Conservation (phyloP, 2,329 filamentous ascomycete genomes). For the Acephala macrosclerotiorum region DNA sequence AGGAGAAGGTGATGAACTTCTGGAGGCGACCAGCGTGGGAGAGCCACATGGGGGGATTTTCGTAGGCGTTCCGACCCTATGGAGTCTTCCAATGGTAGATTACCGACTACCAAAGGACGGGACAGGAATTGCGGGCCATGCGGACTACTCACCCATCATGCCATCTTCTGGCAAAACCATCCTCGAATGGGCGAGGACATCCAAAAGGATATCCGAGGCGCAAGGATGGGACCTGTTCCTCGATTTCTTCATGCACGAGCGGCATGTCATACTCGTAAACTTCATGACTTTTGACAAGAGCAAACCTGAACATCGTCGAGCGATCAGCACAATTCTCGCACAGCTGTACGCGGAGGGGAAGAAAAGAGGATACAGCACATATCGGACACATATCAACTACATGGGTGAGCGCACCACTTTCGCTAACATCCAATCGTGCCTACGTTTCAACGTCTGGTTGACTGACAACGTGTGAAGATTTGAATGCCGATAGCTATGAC, state of each 20-base stretch:
- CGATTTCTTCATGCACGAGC: slow-evolving; percentile 57
- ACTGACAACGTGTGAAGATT: slow-evolving; percentile 7
- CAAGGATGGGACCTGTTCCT: slow-evolving; percentile 53
- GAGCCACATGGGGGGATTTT: slow-evolving; percentile 21
- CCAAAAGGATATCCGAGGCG: slow-evolving; percentile 51
- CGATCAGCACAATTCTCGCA: slow-evolving; percentile 47
- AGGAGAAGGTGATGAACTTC: slow-evolving; percentile 46
- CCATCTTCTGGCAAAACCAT: slow-evolving; percentile 46
- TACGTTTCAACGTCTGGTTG: neutral
- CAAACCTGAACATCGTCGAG: slow-evolving; percentile 46
- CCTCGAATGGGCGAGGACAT: slow-evolving; percentile 50
- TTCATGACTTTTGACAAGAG: slow-evolving; percentile 57
- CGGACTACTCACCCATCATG: slow-evolving; percentile 19
- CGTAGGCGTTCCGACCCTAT: slow-evolving; percentile 19
- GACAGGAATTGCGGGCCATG: slow-evolving; percentile 20
- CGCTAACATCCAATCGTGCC: neutral
- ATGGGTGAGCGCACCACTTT: slow-evolving; percentile 45
- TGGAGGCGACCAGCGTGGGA: slow-evolving; percentile 45
- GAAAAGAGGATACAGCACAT: slow-evolving; percentile 45
- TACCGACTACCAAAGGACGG: slow-evolving; percentile 18
- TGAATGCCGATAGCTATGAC: slow-evolving; percentile 39
- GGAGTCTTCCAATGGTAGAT: slow-evolving; percentile 22
- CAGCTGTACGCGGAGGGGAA: slow-evolving; percentile 46
- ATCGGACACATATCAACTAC: slow-evolving; percentile 47
- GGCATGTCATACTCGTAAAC: slow-evolving; percentile 54